Evolutionary conservation across 1,284 basidiomycete genomes (phyloP).

Genomic region (Ceratobasidium sp.): DNA sequence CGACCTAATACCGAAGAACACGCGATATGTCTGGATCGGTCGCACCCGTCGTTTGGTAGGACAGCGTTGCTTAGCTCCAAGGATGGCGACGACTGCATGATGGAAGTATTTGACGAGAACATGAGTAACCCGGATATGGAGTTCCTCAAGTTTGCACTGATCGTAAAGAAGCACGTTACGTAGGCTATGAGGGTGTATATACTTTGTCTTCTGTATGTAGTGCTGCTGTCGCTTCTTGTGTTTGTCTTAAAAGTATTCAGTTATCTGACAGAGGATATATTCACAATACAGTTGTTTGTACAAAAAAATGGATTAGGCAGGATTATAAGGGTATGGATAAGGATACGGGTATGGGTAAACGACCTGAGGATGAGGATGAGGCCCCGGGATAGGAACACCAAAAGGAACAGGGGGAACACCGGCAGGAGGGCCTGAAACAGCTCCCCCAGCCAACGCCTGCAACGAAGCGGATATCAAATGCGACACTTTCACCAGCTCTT

Average conservation of each 20-base stretch:
- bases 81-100: slow-evolving; percentile 37
- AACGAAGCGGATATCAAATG: slow-evolving; percentile 22
- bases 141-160: slow-evolving; percentile 28
- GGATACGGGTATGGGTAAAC: slow-evolving; percentile 24
- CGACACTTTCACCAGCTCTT: slow-evolving; percentile 32
- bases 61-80: slow-evolving; percentile 33
- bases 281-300: slow-evolving; percentile 15
- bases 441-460: slow-evolving; percentile 22
- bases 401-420: neutral
- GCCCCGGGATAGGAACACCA: neutral
- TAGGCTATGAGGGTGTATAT: neutral
- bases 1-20: slow-evolving; percentile 24
- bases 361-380: slow-evolving; percentile 15
- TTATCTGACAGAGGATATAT: slow-evolving; percentile 28
- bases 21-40: slow-evolving; percentile 40
- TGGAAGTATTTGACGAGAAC: slow-evolving; percentile 41
- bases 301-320: slow-evolving; percentile 13
- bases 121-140: slow-evolving; percentile 43
- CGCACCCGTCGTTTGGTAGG: slow-evolving; percentile 30
- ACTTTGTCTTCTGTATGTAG: slow-evolving; percentile 13
- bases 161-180: slow-evolving; percentile 28
- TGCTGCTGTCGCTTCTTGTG: slow-evolving; percentile 29
- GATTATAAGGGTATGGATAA: slow-evolving; percentile 26
- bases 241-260: slow-evolving; percentile 41
- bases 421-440: slow-evolving; percentile 4